A percentile compares a stretch with the other conserved stretches of the same genome.
These are phyloP conservation scores for Trametes coccinea DNA, from an alignment of 768 basidiomycete species.

Conservation along the genomic window DNA sequence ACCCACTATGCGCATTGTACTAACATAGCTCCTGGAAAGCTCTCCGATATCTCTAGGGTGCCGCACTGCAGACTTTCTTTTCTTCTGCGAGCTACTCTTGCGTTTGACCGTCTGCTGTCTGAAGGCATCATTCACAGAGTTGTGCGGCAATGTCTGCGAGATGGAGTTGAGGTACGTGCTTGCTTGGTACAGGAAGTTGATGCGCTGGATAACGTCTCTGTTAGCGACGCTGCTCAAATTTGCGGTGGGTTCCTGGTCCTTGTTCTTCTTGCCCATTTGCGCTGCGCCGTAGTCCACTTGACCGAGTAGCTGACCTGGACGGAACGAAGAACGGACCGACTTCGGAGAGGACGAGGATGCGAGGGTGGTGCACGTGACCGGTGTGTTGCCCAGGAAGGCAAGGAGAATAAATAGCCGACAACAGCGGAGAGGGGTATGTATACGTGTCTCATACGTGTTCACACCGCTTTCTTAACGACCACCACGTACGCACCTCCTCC, in stretches of 20 bases:
- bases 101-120: neutral
- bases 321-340: neutral
- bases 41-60: slow-evolving; percentile 42
- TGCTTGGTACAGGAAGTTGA: slow-evolving; percentile 87
- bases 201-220: slow-evolving; percentile 76
- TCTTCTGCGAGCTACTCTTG: slow-evolving; percentile 22
- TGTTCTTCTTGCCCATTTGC: slow-evolving; percentile 68
- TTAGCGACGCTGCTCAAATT: slow-evolving; percentile 61
- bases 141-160: slow-evolving; percentile 20
- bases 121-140: slow-evolving; percentile 6
- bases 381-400: slow-evolving; percentile 8
- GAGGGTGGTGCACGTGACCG: neutral
- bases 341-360: neutral
- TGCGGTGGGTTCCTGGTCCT: slow-evolving; percentile 47
- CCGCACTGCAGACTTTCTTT: slow-evolving; percentile 33
- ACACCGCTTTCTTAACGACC: slow-evolving; percentile 26
- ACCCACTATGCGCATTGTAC: slow-evolving; percentile 68
- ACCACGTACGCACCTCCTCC: slow-evolving; percentile 31
- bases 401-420: slow-evolving; percentile 23
- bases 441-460: slow-evolving; percentile 31
- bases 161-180: slow-evolving; percentile 59
- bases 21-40: slow-evolving; percentile 63
- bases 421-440: slow-evolving; percentile 14
- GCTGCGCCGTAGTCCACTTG: neutral
- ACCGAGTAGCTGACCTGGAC: too few relatives aligned